phyloP scores from a whole-genome alignment of 352 stramenopile genomes.

The Globisporangium cystogenes region DNA sequence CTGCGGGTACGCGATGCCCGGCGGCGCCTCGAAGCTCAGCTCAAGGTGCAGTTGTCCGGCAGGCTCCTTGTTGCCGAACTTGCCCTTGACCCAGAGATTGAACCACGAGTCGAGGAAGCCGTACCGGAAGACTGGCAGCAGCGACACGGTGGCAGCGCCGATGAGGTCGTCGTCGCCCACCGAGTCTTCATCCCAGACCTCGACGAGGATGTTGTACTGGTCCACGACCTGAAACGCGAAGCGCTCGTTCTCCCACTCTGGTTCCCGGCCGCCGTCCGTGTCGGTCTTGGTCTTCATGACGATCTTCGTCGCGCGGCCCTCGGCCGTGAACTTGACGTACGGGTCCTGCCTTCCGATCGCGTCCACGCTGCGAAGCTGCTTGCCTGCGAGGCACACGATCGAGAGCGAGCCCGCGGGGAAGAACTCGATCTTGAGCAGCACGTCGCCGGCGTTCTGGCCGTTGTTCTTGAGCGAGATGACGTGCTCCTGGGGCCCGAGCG shows the following conservation, averaged over 20 bases:
- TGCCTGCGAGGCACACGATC: slow-evolving; percentile 50
- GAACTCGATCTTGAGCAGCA: slow-evolving; percentile 78
- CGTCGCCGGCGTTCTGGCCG: slow-evolving; percentile 61
- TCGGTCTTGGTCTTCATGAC: slow-evolving; percentile 83
- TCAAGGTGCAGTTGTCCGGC: slow-evolving; percentile 85
- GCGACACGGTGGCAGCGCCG: slow-evolving; percentile 69
- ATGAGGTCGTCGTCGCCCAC: slow-evolving; percentile 90
- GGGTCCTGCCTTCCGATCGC: slow-evolving; percentile 69
- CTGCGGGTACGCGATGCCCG: slow-evolving; percentile 86
- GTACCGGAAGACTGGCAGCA: slow-evolving; percentile 89
- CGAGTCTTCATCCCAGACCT: slow-evolving; percentile 91
- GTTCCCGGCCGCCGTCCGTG: slow-evolving; percentile 75
- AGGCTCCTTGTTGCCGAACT: slow-evolving; percentile 83
- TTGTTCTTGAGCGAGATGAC: slow-evolving; percentile 57
- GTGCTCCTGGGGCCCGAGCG: slow-evolving; percentile 36
- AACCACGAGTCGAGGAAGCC: slow-evolving; percentile 87
- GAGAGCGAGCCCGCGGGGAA: slow-evolving; percentile 68
- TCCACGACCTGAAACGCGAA: slow-evolving; percentile 91
- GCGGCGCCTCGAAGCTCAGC: slow-evolving; percentile 82
- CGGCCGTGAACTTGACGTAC: slow-evolving; percentile 75
- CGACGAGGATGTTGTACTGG: slow-evolving; percentile 87
- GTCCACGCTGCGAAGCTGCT: slow-evolving; percentile 68
- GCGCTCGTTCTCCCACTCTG: slow-evolving; percentile 77
- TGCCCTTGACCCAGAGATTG: slow-evolving; percentile 81
- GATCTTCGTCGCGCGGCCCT: slow-evolving; percentile 68